phyloP scores from a whole-genome alignment of 2,329 filamentous ascomycete species.

The Claviceps maximensis region DNA sequence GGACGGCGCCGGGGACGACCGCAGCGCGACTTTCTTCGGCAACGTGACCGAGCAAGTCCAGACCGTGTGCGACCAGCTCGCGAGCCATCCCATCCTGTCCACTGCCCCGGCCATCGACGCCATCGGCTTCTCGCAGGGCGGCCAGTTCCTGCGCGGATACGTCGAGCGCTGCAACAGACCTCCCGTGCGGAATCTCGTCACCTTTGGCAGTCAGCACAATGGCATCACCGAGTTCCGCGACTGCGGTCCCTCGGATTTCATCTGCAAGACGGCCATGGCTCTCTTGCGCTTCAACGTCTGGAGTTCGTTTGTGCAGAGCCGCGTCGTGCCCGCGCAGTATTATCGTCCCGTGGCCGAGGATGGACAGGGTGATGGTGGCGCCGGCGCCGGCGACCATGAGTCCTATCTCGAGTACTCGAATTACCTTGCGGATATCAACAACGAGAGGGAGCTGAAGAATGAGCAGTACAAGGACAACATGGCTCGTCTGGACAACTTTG shows the following conservation, averaged over 20 bases:
- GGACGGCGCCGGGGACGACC: conserved; percentile 48
- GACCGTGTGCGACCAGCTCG: conserved; percentile 64
- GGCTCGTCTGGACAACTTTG: conserved; percentile 57
- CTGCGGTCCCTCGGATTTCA: conserved; percentile 58
- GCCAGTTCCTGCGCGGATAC: conserved; percentile 87
- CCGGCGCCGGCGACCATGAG: conserved; percentile 30
- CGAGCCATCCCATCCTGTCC: conserved; percentile 63
- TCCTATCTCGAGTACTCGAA: conserved; percentile 69
- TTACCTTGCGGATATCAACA: conserved; percentile 92
- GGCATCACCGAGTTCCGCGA: conserved; percentile 74
- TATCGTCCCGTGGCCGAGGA: conserved; percentile 59
- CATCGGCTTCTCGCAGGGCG: conserved; percentile 88
- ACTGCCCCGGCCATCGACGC: conserved; percentile 78
- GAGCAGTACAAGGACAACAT: conserved; percentile 59
- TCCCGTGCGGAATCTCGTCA: conserved; percentile 65
- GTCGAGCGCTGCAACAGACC: conserved; percentile 74
- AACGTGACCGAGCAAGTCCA: conserved; percentile 71
- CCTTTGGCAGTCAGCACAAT: conserved; percentile 84
- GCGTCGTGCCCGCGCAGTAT: conserved; percentile 88
- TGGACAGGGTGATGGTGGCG: not conserved
- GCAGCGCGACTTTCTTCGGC: conserved; percentile 77
- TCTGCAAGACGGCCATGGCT: conserved; percentile 70
- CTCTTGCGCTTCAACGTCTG: conserved; percentile 72
- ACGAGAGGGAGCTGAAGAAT: conserved; percentile 70
- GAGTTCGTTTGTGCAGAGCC: conserved; percentile 61